Evolutionary conservation across 768 basidiomycete genomes (phyloP).

Genomic region (Suillus spraguei): DNA sequence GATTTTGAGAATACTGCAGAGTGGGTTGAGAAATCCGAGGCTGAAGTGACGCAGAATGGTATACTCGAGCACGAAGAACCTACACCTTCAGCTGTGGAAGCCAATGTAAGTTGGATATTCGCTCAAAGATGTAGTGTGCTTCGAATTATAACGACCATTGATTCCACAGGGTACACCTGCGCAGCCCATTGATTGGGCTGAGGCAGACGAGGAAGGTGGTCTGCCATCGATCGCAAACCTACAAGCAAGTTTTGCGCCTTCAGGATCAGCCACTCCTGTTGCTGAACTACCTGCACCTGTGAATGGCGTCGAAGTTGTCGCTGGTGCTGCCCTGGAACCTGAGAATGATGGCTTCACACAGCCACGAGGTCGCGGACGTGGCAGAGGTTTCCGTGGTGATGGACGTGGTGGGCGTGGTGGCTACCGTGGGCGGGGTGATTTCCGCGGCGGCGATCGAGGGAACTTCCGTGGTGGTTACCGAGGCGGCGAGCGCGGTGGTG

Average conservation of each 20-base stretch:
- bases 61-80: conserved; percentile 2
- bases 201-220: conserved; percentile 72
- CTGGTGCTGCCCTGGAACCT: conserved; percentile 21
- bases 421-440: conserved; percentile 36
- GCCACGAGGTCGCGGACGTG: conserved; percentile 50
- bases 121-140: background rate
- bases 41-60: conserved; percentile 25
- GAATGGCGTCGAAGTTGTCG: conserved; percentile 27
- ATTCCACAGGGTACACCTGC: conserved; percentile 19
- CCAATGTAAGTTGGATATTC: conserved; percentile 6
- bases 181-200: conserved; percentile 75
- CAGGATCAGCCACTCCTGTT: conserved; percentile 69
- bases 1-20: conserved; percentile 55
- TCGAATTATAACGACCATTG: conserved; percentile 7
- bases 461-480: conserved; percentile 41
- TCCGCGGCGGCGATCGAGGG: conserved; percentile 42
- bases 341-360: conserved; percentile 70
- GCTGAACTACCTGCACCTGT: conserved; percentile 26
- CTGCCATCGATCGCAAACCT: conserved; percentile 78
- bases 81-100: background rate
- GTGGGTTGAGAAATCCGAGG: conserved; percentile 56
- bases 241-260: conserved; percentile 76
- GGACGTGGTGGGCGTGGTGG: conserved; percentile 44
- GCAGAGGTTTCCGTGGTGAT: conserved; percentile 44
- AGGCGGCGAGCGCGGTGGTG: conserved; percentile 34